Evolutionary conservation across 305 asterid genomes (phyloP), one percentile per base, ranked within the genome.

Genomic region (Fraxinus sp.): DNA sequence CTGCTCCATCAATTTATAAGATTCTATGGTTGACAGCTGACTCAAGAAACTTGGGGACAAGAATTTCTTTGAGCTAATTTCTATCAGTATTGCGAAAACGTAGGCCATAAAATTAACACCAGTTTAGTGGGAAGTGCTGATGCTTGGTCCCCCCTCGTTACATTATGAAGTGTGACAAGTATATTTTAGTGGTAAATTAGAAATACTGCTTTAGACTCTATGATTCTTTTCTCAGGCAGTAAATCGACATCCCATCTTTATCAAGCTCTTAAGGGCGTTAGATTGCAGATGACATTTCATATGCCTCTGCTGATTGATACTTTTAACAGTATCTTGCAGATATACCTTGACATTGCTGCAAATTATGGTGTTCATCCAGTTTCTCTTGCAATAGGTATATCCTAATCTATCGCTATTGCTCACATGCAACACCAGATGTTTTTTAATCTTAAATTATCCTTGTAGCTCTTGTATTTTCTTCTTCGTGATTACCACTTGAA

Each of bases 381-480:
- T 83, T 92, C 97, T 79, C 90, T 94, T 55, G 93, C 98, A 72
- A 88, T 94, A 87, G 97, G 97, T 95, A 89, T 78, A 49, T 30
- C 32, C 22, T 55, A 80, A 37, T 11, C 71, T 66, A n/a, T 35
- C 52, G 1, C 33, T 36, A 10, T 59, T 59, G 32, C 32, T 59
- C 30, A 6, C 32, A 20, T 59, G 71, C 71, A 28, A 9, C 35
- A 68, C 75, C 26, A 7, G 33, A 20, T 64, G 11, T 24, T 49
- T 84, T 79, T 68, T 72, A 66, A 6, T 66, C 8, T 22, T 62
- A 2, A 75, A 80, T 77, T 77, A 22, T 76, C 36, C 83, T 77
- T 26, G 39, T 13, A 24, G 33, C 64, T 39, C 7, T 84, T 46
- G 41, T 83, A 76, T 78, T 77, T 41, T n/a, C 79, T 70, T 81